phyloP scores from a whole-genome alignment of 2,329 filamentous ascomycete genomes.

The Macrophomina tecta region DNA sequence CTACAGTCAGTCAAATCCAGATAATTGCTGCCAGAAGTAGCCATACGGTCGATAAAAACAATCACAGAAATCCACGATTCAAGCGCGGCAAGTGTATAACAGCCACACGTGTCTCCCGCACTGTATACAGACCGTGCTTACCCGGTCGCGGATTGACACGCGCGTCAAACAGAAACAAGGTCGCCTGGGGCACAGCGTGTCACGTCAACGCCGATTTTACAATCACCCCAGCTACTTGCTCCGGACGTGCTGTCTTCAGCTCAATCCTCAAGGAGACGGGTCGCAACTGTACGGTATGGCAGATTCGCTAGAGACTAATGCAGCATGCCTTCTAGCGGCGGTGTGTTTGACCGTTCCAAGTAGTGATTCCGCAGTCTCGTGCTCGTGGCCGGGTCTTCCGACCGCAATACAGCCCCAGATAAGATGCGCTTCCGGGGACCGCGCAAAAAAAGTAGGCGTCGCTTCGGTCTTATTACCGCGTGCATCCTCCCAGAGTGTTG shows the following conservation, averaged over 20 bases:
- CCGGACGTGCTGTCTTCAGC: not conserved
- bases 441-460: not conserved
- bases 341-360: not conserved
- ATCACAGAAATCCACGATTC: too few relatives aligned
- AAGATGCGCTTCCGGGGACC: not conserved
- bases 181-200: not conserved
- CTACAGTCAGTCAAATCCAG: too few relatives aligned
- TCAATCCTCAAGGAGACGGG: not conserved
- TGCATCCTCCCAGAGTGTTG: not conserved
- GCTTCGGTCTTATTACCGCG: not conserved
- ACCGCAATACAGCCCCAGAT: not conserved
- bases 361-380: not conserved
- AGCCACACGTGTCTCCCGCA: too few relatives aligned
- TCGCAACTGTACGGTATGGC: not conserved
- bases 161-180: not conserved
- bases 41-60: too few relatives aligned
- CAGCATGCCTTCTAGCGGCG: not conserved
- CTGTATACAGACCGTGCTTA: not conserved
- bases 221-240: not conserved
- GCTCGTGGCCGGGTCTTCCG: not conserved
- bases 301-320: not conserved
- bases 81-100: too few relatives aligned
- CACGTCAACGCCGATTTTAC: not conserved
- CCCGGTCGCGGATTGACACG: not conserved
- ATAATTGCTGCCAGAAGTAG: too few relatives aligned